Evolutionary conservation across 805 yeast genomes (phyloP).

Genomic region (Candida qinlingensis): DNA sequence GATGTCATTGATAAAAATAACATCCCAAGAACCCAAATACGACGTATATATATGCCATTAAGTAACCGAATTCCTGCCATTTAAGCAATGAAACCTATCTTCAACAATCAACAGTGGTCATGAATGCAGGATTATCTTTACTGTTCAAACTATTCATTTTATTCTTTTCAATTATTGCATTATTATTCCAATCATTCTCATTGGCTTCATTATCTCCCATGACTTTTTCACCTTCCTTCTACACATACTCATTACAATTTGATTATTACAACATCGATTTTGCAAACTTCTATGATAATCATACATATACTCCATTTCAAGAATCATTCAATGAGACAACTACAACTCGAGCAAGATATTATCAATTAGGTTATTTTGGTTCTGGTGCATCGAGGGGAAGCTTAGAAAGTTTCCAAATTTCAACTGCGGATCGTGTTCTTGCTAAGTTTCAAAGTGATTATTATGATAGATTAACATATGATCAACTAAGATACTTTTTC

Average conservation of each 20-base stretch:
- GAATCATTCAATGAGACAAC: neutral
- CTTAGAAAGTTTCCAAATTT: no score
- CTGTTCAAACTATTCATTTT: neutral
- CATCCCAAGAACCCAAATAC: no score
- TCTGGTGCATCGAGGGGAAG: neutral
- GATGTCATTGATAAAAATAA: neutral
- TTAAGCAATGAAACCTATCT: no score
- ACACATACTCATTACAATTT: neutral
- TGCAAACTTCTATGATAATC: neutral
- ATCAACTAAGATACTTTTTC: no score
- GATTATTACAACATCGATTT: conserved; percentile 1
- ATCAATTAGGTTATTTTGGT: conserved; percentile 1
- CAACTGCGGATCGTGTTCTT: no score
- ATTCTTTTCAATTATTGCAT: neutral
- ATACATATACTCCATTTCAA: conserved; percentile 1
- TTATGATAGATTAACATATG: no score
- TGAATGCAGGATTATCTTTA: neutral
- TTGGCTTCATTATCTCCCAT: conserved; percentile 1
- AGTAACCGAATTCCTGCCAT: no score
- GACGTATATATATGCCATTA: no score
- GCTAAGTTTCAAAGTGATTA: no score
- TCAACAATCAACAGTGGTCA: neutral
- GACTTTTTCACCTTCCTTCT: neutral
- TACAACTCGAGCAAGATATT: neutral
- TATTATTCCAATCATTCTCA: conserved; percentile 1